Evolutionary conservation across 306 rosid genomes (phyloP), one percentile per base, ranked within the genome.

Genomic region (Erythrophleum fordii): DNA sequence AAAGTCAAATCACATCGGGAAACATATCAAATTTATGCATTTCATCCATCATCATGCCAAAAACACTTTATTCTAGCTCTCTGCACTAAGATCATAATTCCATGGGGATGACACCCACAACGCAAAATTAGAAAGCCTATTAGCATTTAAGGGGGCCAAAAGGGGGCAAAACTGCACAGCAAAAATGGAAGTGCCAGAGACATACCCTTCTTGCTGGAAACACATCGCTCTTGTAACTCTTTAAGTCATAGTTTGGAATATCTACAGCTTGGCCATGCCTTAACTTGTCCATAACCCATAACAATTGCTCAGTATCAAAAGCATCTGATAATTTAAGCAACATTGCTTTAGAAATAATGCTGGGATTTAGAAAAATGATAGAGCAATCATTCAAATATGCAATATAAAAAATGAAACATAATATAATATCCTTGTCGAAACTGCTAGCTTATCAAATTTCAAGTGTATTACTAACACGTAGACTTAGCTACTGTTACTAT

Each of bases 211-310:
- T 90, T 16, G 88, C 60, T 51, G 89, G 91, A 81, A 81, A 87
- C 59, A 81, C 85, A 31, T 87, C 88, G 52, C 86, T 90, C 86
- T 87, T 93, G 89, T 92, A 96, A 87, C 94, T 93, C 91, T 90
- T 96, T 86, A 89, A 92, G 73, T 96, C 94, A 69, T 96, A 93
- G 11, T 96, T 93, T 41, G 98, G 97, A 83, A 96, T 90, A 85
- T 96, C 94, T 79, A 96, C 99, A 55, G 98, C 88, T 86, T 90
- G 92, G 39, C 96, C 94, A 68, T 84, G 92, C 92, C 82, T 93
- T 92, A 96, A 89, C 87, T 85, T 87, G 59, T 96, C 98, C 99
- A 96, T 90, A 34, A 85, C 91, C 69, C 84, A 60, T 51, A 96
- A 85, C 68, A 96, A 89, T 86, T 92, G 76, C 87, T 90, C 93